A percentile compares a stretch with the other conserved stretches of the same genome.
These are phyloP conservation scores for Sphagnum fallax DNA, from an alignment of 228 moss, liverwort and hornwort genomes.

Conservation along the genomic window DNA sequence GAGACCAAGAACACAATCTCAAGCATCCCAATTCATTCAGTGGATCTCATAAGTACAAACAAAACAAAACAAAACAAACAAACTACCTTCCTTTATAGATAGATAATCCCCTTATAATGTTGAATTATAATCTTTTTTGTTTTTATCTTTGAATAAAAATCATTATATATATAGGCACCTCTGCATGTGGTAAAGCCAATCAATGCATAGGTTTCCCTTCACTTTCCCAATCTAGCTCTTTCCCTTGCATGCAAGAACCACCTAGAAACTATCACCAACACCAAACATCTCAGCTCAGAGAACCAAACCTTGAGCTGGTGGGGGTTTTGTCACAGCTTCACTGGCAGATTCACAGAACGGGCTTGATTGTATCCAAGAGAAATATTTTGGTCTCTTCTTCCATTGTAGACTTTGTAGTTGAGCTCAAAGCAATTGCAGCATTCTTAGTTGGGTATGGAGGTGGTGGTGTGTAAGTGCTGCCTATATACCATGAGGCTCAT, in stretches of 20 bases:
- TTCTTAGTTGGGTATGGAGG: conserved; percentile 43
- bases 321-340: conserved; percentile 46
- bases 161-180: too few relatives aligned
- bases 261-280: conserved; percentile 9
- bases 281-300: conserved; percentile 22
- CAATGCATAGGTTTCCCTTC: conserved; percentile 16
- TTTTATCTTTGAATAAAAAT: too few relatives aligned
- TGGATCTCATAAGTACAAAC: too few relatives aligned
- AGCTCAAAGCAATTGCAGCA: conserved; percentile 26
- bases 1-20: too few relatives aligned
- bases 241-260: conserved; percentile 9
- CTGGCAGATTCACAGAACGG: conserved; percentile 12
- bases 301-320: conserved; percentile 18
- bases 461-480: conserved; percentile 11
- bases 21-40: too few relatives aligned
- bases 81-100: too few relatives aligned
- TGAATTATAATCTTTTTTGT: too few relatives aligned
- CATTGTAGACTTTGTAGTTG: conserved; percentile 13
- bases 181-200: neutral
- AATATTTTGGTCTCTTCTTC: conserved; percentile 16
- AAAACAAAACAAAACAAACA: too few relatives aligned
- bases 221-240: conserved; percentile 8
- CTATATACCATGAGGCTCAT: too few relatives aligned
- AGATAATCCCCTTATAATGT: too few relatives aligned
- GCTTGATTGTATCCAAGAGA: conserved; percentile 26